Evolutionary conservation across 768 basidiomycete genomes (phyloP).

Genomic region (Tephrocybe sp.): DNA sequence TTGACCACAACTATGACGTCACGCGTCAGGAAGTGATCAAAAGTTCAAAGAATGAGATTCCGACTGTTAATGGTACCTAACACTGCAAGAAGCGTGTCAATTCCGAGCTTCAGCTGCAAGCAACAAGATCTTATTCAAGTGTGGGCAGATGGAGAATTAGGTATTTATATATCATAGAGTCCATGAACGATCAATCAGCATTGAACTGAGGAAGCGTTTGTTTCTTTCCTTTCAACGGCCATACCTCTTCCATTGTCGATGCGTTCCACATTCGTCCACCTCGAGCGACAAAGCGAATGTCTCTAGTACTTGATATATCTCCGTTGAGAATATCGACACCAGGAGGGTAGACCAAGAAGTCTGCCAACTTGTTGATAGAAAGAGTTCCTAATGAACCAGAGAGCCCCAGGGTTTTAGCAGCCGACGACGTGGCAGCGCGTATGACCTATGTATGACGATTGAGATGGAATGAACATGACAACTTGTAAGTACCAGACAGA

Average conservation of each 20-base stretch:
- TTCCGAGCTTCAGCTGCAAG: too few relatives aligned
- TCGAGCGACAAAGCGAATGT: conserved; percentile 57
- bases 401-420: conserved; percentile 66
- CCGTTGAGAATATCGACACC: conserved; percentile 57
- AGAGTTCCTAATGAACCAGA: conserved; percentile 62
- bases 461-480: neutral
- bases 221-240: conserved; percentile 64
- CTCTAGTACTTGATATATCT: conserved; percentile 47
- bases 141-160: too few relatives aligned
- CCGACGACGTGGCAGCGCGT: conserved; percentile 66
- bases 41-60: too few relatives aligned
- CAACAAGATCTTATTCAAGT: too few relatives aligned
- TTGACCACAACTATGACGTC: too few relatives aligned
- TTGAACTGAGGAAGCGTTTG: conserved; percentile 62
- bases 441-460: conserved; percentile 43
- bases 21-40: too few relatives aligned
- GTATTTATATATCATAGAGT: too few relatives aligned
- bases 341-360: conserved; percentile 65
- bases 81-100: too few relatives aligned
- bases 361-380: conserved; percentile 66
- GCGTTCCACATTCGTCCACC: conserved; percentile 77
- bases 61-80: too few relatives aligned
- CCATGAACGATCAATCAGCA: conserved; percentile 30
- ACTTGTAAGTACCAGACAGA: neutral
- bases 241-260: conserved; percentile 63